Conservation (phyloP, 1,284 basidiomycete genomes). For the Cutaneotrichosporon cutaneum region DNA sequence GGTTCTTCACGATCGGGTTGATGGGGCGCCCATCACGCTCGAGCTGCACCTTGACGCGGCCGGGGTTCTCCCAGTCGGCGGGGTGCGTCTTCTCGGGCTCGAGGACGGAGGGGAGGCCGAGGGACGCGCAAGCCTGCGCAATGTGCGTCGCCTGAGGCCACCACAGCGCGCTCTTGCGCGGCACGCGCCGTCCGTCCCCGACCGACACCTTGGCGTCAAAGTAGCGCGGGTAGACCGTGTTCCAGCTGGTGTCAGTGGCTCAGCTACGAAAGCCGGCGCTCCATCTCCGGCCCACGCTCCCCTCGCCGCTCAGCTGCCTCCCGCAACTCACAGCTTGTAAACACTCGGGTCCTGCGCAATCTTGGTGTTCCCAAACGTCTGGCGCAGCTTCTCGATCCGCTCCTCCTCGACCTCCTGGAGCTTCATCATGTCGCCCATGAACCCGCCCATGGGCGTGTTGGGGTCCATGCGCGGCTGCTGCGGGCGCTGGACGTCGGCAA, state of each 20-base stretch:
- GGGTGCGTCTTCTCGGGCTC: constrained; percentile 84
- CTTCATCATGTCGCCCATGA: constrained; percentile 54
- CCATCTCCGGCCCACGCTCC: neutral
- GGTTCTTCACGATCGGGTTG: constrained; percentile 72
- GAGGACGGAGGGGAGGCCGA: constrained; percentile 77
- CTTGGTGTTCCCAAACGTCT: constrained; percentile 44
- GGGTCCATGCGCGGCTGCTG: constrained; percentile 34
- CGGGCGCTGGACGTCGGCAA: constrained; percentile 22
- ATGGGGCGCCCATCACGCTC: constrained; percentile 73
- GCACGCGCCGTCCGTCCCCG: constrained; percentile 76
- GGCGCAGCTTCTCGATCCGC: constrained; percentile 46
- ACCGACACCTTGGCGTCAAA: constrained; percentile 91
- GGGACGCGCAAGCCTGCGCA: constrained; percentile 71
- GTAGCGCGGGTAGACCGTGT: constrained; percentile 93
- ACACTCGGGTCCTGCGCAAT: constrained; percentile 43
- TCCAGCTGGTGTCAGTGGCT: constrained; percentile 64
- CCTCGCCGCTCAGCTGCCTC: neutral
- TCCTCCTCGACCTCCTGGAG: constrained; percentile 51
- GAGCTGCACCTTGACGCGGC: constrained; percentile 86
- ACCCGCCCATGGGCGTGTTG: constrained; percentile 53
- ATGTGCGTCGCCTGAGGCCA: constrained; percentile 93
- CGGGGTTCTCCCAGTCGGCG: constrained; percentile 94
- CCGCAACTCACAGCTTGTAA: constrained; percentile 46
- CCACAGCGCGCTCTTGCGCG: constrained; percentile 78
- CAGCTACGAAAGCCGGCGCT: neutral